Base-by-base conservation (phyloP, 306 rosid species). In the Cucumis cinereus region DNA sequence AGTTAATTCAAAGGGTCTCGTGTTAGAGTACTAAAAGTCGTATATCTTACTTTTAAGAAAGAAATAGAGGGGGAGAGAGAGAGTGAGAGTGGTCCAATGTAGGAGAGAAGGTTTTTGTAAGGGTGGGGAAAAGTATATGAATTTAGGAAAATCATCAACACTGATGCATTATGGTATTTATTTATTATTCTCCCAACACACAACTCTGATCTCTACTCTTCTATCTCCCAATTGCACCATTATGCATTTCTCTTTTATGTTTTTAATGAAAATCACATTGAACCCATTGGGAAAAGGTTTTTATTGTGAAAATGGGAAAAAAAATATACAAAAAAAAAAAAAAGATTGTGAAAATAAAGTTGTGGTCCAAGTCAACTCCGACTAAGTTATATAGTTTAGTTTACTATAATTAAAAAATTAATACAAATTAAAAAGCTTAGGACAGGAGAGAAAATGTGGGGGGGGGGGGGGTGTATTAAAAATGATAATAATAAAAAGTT, bases 281-380 rank as follows among this genome's bases (percentile, higher is more conserved):
- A 43, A 43, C 4, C 4, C 50, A 43, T 11, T 43, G 50, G 50
- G 4, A 43, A 43, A 43, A 10, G 3, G 4, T 3, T 43, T 43
- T 11, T 43, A 10, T 10, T 43, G 2, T 33, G 4, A 33, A 33
- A 33, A 33, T n/a, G n/a, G n/a, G n/a, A n/a, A n/a, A n/a, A n/a
- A n/a, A n/a, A n/a, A n/a, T n/a, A n/a, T n/a, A n/a, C n/a, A 33
- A 33, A 33, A 33, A 33, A 1, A 33, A 33, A 33, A 33, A 33
- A 33, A 33, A 1, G 4, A 33, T 33, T 1, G 66, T 59, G 19
- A 8, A 60, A 60, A 28, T 60, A 63, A 63, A 63, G 47, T 35
- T 63, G 70, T 35, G 70, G 35, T 63, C 70, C 70, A 63, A 63
- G 70, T 63, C 70, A 63, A 63, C 20, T 63, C 70, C 70, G 70